Base-by-base conservation (phyloP, 768 basidiomycete genomes). In the Rhodotorula diobovata region DNA sequence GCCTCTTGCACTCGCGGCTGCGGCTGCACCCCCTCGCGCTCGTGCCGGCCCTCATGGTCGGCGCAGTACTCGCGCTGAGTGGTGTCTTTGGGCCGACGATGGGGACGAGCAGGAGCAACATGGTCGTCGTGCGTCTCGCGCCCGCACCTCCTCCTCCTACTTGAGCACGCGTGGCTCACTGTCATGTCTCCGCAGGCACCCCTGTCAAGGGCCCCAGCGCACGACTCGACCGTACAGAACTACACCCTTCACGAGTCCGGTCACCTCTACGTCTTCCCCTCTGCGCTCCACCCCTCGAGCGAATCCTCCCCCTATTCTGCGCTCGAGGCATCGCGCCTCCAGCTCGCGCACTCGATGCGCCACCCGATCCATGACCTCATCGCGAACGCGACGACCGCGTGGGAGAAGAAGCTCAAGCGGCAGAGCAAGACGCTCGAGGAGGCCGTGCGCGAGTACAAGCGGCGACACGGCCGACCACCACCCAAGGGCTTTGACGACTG, bases 401-500 rank as follows among this genome's bases (percentile, higher is more conserved):
- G 87, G 80, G 83, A 86, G 43, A 80, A 82, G 39, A 85, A 89
- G 76, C 80, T 98, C 34, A 82, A 82, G 7, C 83, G 84, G 58
- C 96, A 98, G 82, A 92, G 90, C 80, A 86, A 84, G 76, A 89
- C 90, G 0, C 83, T 98, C 48, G 81, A 82, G 37, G 86, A 86
- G 51, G 96, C 96, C 0, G 90, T 92, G 1, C 80, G 81, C 25
- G 91, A 94, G 80, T 99, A 99, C 81, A 85, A 82, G 76, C 82
- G 85, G 58, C 84, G 93, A 63, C 93, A 95, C 80, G 81, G 82
- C 11, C 85, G 89, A 37, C 80, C 85, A 35, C 95, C 95, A 14
- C 94, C 95, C 0, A 87, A 85, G 60, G 94, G 93, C 2, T 99
- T 98, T 73, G 93, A 92, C 78, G 81, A 85, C 30, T 97, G 95